Evolutionary conservation across 2,329 filamentous ascomycete genomes (phyloP), one percentile per base, ranked within the genome.

Genomic region (Monosporascus sp.): DNA sequence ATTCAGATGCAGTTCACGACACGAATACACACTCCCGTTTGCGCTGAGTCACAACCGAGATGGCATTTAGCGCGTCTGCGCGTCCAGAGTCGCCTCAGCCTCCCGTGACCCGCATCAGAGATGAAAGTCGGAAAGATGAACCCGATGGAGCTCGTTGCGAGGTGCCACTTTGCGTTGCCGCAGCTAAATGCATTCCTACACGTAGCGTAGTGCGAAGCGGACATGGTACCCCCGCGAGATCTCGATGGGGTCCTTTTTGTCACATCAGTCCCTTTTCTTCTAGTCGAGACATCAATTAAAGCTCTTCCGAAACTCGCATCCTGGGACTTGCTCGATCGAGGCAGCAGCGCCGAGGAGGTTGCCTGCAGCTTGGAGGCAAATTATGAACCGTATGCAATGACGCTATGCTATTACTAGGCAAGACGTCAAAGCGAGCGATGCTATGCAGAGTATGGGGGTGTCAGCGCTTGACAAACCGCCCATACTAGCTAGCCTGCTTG

Each of bases 341-440:
- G 42, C 22, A 46, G 42, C 24, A 31, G 14, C 22, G 42, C 42
- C 25, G 42, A 48, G 37, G 27, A 51, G 48, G 54, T 39, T 51
- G 47, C 49, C 51, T 54, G 50, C 49, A 55, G 54, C 55, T 48
- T 55, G 15, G 54, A 54, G 52, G 49, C 49, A 54, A 47, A 48
- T 53, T 48, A 51, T 57, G 49, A 53, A 48, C 48, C 53, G 51
- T 50, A 48, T 41, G 18, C n/a, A 48, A 45, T 34, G 22, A 38
- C 31, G 22, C 52, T 34, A 49, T 46, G 27, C 42, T 38, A 34
- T 49, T 49, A 54, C 51, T 51, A 31, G 42, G 42, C 20, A 46
- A 25, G 41, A 44, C 5, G 41, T 44, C 41, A 44, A 44, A 44
- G 41, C 41, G 41, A 44, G 6, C 41, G 20, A 46, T 46, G 17